A percentile compares a stretch with the other conserved stretches of the same genome.
Evolutionary conservation across 2,329 filamentous ascomycete species (phyloP).

Genomic region (Cladorrhinum sp.): DNA sequence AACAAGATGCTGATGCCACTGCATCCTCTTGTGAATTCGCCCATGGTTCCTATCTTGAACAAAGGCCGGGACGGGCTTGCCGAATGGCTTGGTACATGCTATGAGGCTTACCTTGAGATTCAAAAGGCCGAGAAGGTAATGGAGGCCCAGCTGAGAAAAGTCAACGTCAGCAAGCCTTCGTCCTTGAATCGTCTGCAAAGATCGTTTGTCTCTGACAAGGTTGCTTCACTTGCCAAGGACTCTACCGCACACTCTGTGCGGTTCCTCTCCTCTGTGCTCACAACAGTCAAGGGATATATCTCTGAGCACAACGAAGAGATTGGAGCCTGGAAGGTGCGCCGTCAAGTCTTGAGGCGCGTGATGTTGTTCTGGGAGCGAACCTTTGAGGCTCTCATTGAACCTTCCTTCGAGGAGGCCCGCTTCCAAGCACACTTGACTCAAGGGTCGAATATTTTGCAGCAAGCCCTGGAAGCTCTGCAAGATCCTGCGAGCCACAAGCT

Average conservation of each 20-base stretch:
- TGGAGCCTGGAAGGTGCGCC: slow-evolving; percentile 31
- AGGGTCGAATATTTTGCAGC: slow-evolving; percentile 44
- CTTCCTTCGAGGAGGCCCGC: slow-evolving; percentile 57
- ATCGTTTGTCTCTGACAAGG: slow-evolving; percentile 52
- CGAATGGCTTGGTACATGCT: slow-evolving; percentile 51
- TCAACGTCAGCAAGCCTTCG: slow-evolving; percentile 48
- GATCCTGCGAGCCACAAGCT: slow-evolving; percentile 37
- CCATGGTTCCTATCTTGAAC: slow-evolving; percentile 47
- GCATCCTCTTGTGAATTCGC: slow-evolving; percentile 58
- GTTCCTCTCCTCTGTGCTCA: slow-evolving; percentile 48
- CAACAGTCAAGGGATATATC: slow-evolving; percentile 44
- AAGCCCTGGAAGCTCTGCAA: slow-evolving; percentile 28
- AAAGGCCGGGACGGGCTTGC: slow-evolving; percentile 34
- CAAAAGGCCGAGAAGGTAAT: slow-evolving; percentile 42
- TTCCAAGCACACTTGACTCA: slow-evolving; percentile 63
- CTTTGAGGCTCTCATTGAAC: slow-evolving; percentile 43
- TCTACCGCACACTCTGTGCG: slow-evolving; percentile 53
- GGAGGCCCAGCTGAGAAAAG: slow-evolving; percentile 40
- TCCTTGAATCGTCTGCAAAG: slow-evolving; percentile 59
- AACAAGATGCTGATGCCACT: slow-evolving; percentile 44
- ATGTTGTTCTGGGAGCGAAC: slow-evolving; percentile 56
- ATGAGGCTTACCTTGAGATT: slow-evolving; percentile 50
- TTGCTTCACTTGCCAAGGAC: slow-evolving; percentile 58
- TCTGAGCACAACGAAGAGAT: slow-evolving; percentile 29
- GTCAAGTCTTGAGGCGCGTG: slow-evolving; percentile 37